Evolutionary conservation across 148 eudicot species (phyloP), one percentile per base, ranked within the genome.

Genomic region (Spergularia marina): DNA sequence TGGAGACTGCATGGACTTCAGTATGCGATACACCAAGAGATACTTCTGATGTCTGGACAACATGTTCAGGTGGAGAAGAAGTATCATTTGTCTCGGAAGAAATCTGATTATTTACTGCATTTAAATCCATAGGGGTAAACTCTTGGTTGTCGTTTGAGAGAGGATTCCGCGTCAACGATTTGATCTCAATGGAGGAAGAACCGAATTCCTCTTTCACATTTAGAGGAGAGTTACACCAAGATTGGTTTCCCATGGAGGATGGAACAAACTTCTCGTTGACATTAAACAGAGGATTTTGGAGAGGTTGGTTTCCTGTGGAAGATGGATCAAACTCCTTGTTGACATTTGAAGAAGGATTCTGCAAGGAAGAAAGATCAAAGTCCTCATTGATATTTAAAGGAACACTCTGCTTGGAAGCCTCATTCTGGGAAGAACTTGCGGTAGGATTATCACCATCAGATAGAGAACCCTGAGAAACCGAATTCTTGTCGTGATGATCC

Each of bases 81-180:
- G 57, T 39, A 25, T 78, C 84, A 73, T 65, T 83, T 57, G 78
- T 58, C 52, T 78, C 76, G 34, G 64, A 57, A 63, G 58, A 41
- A 34, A 78, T 61, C 68, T 40, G 76, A 73, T 79, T 62, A 13
- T 55, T 73, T 75, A 72, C 77, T 10, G 83, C 82, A 78, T 84
- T 86, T 52, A 85, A 54, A 75, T 88, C 84, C 91, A 86, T 76
- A 25, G 85, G 54, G 49, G 72, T 64, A 59, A 77, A 74, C 64
- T 83, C 79, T 56, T 75, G 74, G 71, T 70, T 79, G 59, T 76
- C 79, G 76, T 74, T 68, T 25, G 70, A 71, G 20, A 54, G n/a
- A 65, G 87, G 65, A 67, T 74, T 72, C 21, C 78, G 73, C 25
- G 25, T 61, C 77, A 77, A 60, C 78, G 84, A 82, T 62, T 79